Evolutionary conservation across 1,284 basidiomycete species (phyloP), one percentile per base, ranked within the genome.

Genomic region (Ustilago vetiveriae): DNA sequence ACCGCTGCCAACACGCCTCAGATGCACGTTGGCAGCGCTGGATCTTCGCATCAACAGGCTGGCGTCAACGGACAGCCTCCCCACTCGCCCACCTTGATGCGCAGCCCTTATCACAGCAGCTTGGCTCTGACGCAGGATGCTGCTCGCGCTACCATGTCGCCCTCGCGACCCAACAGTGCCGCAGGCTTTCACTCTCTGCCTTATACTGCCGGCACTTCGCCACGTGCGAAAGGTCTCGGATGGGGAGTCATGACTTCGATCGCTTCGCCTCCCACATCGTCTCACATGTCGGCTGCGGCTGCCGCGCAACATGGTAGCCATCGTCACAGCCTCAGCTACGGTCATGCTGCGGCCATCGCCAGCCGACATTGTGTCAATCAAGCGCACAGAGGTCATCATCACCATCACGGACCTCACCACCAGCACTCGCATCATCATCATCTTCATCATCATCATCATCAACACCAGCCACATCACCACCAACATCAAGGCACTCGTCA

Each of bases 211-310:
- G 74, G 76, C 21, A 78, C 72, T 0, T 70, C 65, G n/a, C 76
- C 76, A 13, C 51, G 76, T 6, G 59, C 69, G 29, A 68, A 71
- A 9, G 75, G 75, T 11, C 56, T 76, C 8, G 74, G 74, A 6
- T 76, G 74, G 74, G 72, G 76, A 10, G 69, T 63, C 13, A 65
- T 76, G 72, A 78, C 74, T 3, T 49, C 69, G n/a, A 72, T 76
- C 33, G 60, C 54, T 33, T 51, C 56, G 36, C 55, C 58, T 11
- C 54, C 54, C 17, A 22, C 45, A 11, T 47, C 59, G 1, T 36
- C 50, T 4, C 22, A 49, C n/a, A 38, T 26, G 11, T 23, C 51
- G n/a, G 27, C 26, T 6, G 37, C 42, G 2, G 40, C 50, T 27
- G 37, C 30, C 1, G 52, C 35, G 9, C 45, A 68, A 11, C 36